These are phyloP conservation scores for Danielia oregonensis DNA, from an alignment of 805 yeast species.

Conservation along the genomic window DNA sequence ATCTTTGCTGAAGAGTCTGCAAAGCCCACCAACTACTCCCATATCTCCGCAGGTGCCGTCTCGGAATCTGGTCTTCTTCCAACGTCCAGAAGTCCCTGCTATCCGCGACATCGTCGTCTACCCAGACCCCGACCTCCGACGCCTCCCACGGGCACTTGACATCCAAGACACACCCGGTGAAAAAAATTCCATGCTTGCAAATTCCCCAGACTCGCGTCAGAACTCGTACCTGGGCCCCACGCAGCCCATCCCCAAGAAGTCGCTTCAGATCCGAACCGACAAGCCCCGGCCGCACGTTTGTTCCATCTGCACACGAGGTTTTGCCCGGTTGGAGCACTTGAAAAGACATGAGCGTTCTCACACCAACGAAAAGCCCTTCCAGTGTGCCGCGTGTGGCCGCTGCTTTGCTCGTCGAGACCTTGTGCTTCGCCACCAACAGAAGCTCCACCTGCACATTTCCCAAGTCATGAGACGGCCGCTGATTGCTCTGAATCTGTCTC, in stretches of 20 bases:
- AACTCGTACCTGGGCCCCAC: slow-evolving; percentile 12
- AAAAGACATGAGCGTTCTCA: slow-evolving; percentile 93
- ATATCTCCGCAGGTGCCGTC: too few relatives aligned
- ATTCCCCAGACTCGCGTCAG: neutral
- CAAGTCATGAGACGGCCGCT: slow-evolving; percentile 15
- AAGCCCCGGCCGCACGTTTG: slow-evolving; percentile 94
- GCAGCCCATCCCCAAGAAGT: slow-evolving; percentile 82
- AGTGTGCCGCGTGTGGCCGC: slow-evolving; percentile 94
- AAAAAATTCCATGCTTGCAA: too few relatives aligned
- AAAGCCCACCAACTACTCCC: too few relatives aligned
- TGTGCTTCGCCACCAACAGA: slow-evolving; percentile 91
- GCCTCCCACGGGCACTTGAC: too few relatives aligned
- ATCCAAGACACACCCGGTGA: too few relatives aligned
- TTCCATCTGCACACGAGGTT: slow-evolving; percentile 86
- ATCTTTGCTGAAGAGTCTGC: too few relatives aligned
- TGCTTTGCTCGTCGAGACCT: slow-evolving; percentile 89
- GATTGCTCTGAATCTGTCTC: slow-evolving; percentile 8
- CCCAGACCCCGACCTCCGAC: too few relatives aligned
- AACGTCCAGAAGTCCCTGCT: too few relatives aligned
- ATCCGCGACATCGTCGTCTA: too few relatives aligned
- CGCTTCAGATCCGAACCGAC: slow-evolving; percentile 80
- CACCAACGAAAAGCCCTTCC: slow-evolving; percentile 82
- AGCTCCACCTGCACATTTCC: slow-evolving; percentile 52
- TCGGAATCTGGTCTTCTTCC: too few relatives aligned
- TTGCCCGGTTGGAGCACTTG: slow-evolving; percentile 91